These are phyloP conservation scores for Salvia sclarea DNA, from an alignment of 305 asterid genomes.

Conservation along the genomic window DNA sequence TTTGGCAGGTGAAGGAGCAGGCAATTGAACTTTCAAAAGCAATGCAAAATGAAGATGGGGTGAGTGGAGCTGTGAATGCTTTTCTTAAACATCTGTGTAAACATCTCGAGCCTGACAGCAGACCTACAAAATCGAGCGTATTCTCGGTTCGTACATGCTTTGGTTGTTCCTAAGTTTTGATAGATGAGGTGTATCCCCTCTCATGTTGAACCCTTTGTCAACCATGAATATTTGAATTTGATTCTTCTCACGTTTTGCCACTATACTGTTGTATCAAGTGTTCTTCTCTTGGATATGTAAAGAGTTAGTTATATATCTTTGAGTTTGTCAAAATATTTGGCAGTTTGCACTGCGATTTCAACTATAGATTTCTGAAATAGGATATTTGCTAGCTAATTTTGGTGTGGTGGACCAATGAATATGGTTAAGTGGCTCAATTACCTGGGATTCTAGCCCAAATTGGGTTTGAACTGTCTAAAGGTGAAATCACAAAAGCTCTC, in stretches of 20 bases:
- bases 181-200: constrained; percentile 12
- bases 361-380: too few species aligned
- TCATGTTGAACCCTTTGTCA: constrained; percentile 15
- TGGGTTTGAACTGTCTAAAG: too few species aligned
- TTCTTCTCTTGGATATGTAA: neutral
- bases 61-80: constrained; percentile 88
- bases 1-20: constrained; percentile 78
- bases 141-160: constrained; percentile 72
- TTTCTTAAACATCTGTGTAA: constrained; percentile 76
- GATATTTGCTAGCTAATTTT: neutral
- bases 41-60: constrained; percentile 96
- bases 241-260: constrained; percentile 1
- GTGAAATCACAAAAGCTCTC: neutral
- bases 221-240: constrained; percentile 26
- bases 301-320: neutral
- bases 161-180: constrained; percentile 66
- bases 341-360: neutral
- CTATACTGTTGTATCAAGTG: neutral
- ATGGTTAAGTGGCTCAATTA: neutral
- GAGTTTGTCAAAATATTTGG: neutral
- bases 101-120: constrained; percentile 48
- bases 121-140: constrained; percentile 48
- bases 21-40: constrained; percentile 82
- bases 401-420: constrained; percentile 1
- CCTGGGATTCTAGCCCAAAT: neutral